Evolutionary conservation across 345 rosid genomes (phyloP).

Genomic region (Dovyalis caffra): DNA sequence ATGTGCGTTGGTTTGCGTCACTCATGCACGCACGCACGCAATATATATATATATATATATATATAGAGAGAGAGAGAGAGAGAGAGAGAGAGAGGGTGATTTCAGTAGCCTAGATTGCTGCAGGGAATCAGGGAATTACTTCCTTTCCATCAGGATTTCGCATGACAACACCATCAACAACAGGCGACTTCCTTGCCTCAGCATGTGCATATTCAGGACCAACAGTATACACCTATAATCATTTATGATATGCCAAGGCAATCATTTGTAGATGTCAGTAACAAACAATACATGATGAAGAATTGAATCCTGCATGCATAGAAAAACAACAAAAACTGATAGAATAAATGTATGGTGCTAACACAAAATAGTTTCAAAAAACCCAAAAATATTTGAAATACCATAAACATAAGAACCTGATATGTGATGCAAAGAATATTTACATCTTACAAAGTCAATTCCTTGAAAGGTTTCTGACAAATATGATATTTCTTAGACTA

Average conservation of each 20-base stretch:
- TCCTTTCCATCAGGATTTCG: conserved; percentile 98
- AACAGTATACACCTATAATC: conserved; percentile 86
- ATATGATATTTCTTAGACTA: not conserved
- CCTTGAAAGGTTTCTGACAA: not conserved
- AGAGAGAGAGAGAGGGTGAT: not conserved
- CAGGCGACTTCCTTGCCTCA: conserved; percentile 99
- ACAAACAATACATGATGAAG: not conserved
- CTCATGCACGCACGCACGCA: not conserved
- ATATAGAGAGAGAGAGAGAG: not conserved
- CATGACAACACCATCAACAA: conserved; percentile 99
- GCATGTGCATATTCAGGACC: conserved; percentile 99
- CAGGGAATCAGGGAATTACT: conserved; percentile 41
- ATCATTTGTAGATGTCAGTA: conserved; percentile 15
- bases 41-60: not conserved
- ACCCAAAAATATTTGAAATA: not conserved
- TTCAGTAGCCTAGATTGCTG: not conserved
- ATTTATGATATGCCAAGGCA: conserved; percentile 27
- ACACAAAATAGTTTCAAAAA: not conserved
- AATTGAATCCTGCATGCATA: conserved; percentile 1
- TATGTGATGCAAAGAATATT: not conserved
- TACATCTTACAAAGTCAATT: not conserved
- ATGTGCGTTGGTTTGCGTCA: not conserved
- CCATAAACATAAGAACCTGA: conserved; percentile 3
- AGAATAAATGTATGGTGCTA: not conserved
- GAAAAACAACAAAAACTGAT: not conserved